Percentiles rank a stretch among this genome's conserved stretches.
These are phyloP conservation scores for Neocallimastix lanati DNA, from an alignment of 192 early-diverging fungal species.

Conservation along the genomic window DNA sequence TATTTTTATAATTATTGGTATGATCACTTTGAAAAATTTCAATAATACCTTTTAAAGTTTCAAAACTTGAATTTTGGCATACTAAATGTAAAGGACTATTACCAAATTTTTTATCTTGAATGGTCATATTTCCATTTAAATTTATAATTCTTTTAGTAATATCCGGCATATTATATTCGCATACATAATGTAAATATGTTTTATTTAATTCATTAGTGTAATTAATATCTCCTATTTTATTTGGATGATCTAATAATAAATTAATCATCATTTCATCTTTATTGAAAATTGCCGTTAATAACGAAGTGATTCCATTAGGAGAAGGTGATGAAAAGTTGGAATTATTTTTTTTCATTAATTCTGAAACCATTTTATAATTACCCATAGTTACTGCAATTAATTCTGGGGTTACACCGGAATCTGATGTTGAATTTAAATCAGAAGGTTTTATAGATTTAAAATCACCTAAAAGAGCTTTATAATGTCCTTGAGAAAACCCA, in stretches of 20 bases:
- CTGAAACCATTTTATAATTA: not conserved
- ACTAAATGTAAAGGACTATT: not conserved
- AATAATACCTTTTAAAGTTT: not conserved
- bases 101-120: not conserved
- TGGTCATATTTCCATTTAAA: not conserved
- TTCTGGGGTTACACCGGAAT: not conserved
- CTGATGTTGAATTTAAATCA: not conserved
- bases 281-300: not conserved
- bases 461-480: not conserved
- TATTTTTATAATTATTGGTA: too few relatives aligned
- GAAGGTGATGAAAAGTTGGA: not conserved
- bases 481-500: not conserved
- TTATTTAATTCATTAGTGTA: not conserved
- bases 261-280: not conserved
- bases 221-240: not conserved
- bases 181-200: not conserved
- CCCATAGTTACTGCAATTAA: not conserved
- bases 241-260: not conserved
- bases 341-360: not conserved
- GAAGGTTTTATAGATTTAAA: not conserved
- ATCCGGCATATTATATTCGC: not conserved
- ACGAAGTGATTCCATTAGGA: not conserved
- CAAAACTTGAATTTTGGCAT: not conserved
- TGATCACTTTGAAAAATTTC: too few relatives aligned
- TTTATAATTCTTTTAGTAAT: not conserved